Evolutionary conservation across 441 rosid species (phyloP).

Genomic region (Gossypium schwendimanii): DNA sequence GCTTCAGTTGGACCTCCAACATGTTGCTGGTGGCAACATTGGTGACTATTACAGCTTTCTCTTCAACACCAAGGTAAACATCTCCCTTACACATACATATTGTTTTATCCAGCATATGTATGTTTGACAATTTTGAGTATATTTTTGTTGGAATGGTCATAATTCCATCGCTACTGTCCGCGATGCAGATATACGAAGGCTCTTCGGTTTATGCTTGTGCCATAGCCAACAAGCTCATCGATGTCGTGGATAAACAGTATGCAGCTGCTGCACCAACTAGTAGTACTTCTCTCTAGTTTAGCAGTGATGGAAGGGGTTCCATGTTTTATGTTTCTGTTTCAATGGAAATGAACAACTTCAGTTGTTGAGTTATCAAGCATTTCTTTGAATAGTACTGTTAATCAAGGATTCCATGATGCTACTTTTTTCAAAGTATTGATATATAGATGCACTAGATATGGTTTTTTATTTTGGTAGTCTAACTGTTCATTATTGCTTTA

Average conservation of each 20-base stretch:
- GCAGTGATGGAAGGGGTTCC: not conserved
- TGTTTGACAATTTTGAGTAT: not conserved
- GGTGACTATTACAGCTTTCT: constrained; percentile 77
- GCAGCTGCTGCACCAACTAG: constrained; percentile 29
- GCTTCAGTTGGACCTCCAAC: constrained; percentile 76
- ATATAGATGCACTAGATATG: not conserved
- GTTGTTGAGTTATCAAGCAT: not conserved
- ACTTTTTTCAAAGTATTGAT: not conserved
- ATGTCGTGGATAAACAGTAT: constrained; percentile 44
- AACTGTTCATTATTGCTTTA: not conserved
- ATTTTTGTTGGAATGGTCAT: not conserved
- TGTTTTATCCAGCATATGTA: not conserved
- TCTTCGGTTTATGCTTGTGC: constrained; percentile 51
- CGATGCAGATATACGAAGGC: constrained; percentile 49
- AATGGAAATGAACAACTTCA: not conserved
- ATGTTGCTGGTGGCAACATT: constrained; percentile 79
- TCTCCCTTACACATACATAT: not conserved
- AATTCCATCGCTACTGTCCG: not conserved
- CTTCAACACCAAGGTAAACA: constrained; percentile 71
- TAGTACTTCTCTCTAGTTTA: constrained; percentile 18
- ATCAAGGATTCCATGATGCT: not conserved
- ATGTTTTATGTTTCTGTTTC: not conserved
- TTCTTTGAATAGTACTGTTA: not conserved
- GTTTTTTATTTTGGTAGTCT: not conserved
- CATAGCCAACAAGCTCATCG: constrained; percentile 55